These are phyloP conservation scores for Fusarium cyanostomum DNA, from an alignment of 2,329 filamentous ascomycete species.

Conservation along the genomic window DNA sequence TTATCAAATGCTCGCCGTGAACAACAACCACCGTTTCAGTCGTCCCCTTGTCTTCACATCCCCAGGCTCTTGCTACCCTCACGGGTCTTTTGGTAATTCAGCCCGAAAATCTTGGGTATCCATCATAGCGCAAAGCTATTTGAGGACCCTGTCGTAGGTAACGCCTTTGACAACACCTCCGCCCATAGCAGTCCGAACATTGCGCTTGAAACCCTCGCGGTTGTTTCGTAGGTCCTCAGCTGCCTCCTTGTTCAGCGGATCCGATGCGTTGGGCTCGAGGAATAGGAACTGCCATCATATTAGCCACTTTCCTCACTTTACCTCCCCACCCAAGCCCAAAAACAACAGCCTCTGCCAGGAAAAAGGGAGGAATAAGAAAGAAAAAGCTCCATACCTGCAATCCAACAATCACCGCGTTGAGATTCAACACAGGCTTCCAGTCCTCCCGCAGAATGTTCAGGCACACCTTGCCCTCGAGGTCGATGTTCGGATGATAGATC, in stretches of 20 bases:
- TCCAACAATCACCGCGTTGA: conserved; percentile 96
- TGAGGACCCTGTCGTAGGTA: conserved; percentile 81
- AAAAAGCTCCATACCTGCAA: conserved; percentile 76
- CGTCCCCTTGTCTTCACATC: conserved; percentile 15
- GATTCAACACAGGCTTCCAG: conserved; percentile 97
- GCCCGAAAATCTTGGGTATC: conserved; percentile 13
- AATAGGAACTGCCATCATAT: conserved; percentile 79
- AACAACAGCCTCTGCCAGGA: not conserved
- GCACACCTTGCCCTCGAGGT: conserved; percentile 97
- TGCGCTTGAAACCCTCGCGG: conserved; percentile 88
- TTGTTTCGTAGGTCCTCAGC: conserved; percentile 90
- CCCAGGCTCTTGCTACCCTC: conserved; percentile 4
- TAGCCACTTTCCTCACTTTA: conserved; percentile 28
- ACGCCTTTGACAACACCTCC: conserved; percentile 80
- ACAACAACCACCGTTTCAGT: conserved; percentile 17
- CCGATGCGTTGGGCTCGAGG: conserved; percentile 94
- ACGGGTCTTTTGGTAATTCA: not conserved
- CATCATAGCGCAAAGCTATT: conserved; percentile 52
- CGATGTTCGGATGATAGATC: conserved; percentile 99
- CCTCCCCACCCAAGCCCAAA: not conserved
- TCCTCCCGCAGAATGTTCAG: conserved; percentile 97
- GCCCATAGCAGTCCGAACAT: conserved; percentile 84
- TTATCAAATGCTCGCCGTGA: conserved; percentile 23
- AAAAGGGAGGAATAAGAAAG: no score
- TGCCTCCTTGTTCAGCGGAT: conserved; percentile 98